Evolutionary conservation across 306 rosid genomes (phyloP), one percentile per base, ranked within the genome.

Genomic region (Canavalia gladiata): DNA sequence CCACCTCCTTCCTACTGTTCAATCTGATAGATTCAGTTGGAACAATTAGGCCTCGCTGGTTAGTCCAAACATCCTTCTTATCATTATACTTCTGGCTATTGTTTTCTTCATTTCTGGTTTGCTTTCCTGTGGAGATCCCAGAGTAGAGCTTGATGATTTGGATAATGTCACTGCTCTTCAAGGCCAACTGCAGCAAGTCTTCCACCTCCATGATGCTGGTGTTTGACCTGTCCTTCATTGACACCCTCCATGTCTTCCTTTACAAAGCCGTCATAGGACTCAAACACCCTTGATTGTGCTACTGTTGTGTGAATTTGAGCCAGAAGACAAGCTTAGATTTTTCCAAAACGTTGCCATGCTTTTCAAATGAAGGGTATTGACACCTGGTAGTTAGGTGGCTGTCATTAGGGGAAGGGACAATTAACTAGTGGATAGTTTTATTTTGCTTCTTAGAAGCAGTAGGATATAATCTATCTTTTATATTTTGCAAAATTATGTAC

Each of bases 261-360:
- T 96, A 92, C 90, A 93, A 93, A 55, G 85, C 97, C 56, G 91
- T 93, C 70, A 92, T 89, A 29, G 97, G 97, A 64, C 79, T 89
- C 81, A 93, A 96, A 58, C 85, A 87, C 89, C 97, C 99, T 96
- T 85, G 99, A 93, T 71, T 93, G 98, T 55, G 98, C 97, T 67
- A 98, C 93, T 6, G 81, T 85, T 96, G 49, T 96, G 97, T 82
- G 99, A 96, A 73, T 96, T 92, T 68, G 99, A 96, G 72, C 82
- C 89, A 4, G 95, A 90, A 1, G 97, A 96, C 64, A 89, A 88
- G 76, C 99, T 96, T 49, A 90, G 99, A 10, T 86, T 96, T 72
- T 96, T 69, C 98, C 99, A 3, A 92, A 88, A 90, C 94, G 99
- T 51, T 90, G 97, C 84, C 99, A 96, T 74, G 98, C 97, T 11